These are phyloP conservation scores for Pichia inconspicua DNA, from an alignment of 1,139 yeast species.

Conservation along the genomic window DNA sequence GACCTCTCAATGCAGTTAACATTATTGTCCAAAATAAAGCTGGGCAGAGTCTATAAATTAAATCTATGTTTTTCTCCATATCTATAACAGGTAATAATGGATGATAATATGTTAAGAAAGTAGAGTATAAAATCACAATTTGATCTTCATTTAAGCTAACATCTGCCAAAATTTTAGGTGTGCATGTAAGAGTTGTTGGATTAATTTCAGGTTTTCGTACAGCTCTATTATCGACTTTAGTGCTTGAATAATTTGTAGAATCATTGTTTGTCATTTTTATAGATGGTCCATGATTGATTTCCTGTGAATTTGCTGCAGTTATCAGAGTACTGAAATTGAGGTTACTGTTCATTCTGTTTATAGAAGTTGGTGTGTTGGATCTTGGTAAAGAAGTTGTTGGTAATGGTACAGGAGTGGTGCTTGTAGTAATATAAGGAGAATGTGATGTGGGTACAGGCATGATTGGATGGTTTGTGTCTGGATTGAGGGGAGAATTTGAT, in stretches of 20 bases:
- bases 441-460: background rate
- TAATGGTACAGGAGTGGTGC: background rate
- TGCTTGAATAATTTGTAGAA: background rate
- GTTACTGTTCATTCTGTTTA: background rate
- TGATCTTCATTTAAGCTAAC: slow-evolving; percentile 53
- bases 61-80: slow-evolving; percentile 70
- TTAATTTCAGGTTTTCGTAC: slow-evolving; percentile 17
- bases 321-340: slow-evolving; percentile 10
- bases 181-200: slow-evolving; percentile 32
- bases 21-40: slow-evolving; percentile 90
- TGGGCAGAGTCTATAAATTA: slow-evolving; percentile 71
- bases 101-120: slow-evolving; percentile 70
- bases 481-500: slow-evolving; percentile 1
- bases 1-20: slow-evolving; percentile 69
- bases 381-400: background rate
- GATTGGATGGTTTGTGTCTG: background rate
- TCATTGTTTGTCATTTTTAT: background rate
- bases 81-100: slow-evolving; percentile 85
- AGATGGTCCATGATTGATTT: background rate
- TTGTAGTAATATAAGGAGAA: background rate
- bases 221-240: slow-evolving; percentile 10
- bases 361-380: background rate
- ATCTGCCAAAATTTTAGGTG: slow-evolving; percentile 62
- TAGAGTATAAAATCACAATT: slow-evolving; percentile 58
- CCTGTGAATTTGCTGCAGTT: slow-evolving; percentile 12